phyloP scores from a whole-genome alignment of 805 yeast genomes.

The Spathaspora sp. region DNA sequence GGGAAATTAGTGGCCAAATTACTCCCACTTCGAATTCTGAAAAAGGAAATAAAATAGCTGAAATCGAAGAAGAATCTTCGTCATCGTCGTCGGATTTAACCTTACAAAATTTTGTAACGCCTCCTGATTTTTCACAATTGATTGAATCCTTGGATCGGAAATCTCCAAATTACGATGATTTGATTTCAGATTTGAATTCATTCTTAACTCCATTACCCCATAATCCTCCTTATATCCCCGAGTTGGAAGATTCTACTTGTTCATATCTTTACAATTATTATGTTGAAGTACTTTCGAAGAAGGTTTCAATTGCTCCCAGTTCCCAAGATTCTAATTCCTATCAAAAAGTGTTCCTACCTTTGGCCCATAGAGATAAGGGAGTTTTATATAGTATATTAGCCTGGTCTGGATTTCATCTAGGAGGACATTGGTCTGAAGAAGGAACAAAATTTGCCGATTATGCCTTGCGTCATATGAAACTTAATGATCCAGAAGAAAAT shows the following conservation, averaged over 20 bases:
- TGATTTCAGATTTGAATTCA: conserved; percentile 16
- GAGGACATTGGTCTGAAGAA: conserved; percentile 42
- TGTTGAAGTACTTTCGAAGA: conserved; percentile 39
- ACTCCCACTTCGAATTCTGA: not conserved
- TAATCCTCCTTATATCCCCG: conserved; percentile 21
- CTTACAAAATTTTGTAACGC: conserved; percentile 1
- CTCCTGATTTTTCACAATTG: conserved; percentile 3
- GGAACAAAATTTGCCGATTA: conserved; percentile 46
- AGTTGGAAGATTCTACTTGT: conserved; percentile 30
- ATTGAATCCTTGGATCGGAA: conserved; percentile 4
- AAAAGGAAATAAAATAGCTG: not conserved
- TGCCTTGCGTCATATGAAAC: conserved; percentile 42
- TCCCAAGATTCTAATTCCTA: conserved; percentile 46
- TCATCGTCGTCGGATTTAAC: not conserved
- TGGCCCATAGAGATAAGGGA: conserved; percentile 50
- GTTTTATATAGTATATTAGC: conserved; percentile 51
- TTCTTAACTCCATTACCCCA: conserved; percentile 25
- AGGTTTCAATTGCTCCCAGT: conserved; percentile 46
- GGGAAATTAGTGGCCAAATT: conserved; percentile 14
- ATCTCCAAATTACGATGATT: conserved; percentile 3
- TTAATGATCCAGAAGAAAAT: not conserved
- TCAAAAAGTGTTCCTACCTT: conserved; percentile 50
- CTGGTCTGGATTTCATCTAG: conserved; percentile 54
- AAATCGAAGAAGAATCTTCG: conserved; percentile 2
- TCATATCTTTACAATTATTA: conserved; percentile 46